Evolutionary conservation across 108 stramenopile species (phyloP).

Genomic region (Cylindrotheca closterium): DNA sequence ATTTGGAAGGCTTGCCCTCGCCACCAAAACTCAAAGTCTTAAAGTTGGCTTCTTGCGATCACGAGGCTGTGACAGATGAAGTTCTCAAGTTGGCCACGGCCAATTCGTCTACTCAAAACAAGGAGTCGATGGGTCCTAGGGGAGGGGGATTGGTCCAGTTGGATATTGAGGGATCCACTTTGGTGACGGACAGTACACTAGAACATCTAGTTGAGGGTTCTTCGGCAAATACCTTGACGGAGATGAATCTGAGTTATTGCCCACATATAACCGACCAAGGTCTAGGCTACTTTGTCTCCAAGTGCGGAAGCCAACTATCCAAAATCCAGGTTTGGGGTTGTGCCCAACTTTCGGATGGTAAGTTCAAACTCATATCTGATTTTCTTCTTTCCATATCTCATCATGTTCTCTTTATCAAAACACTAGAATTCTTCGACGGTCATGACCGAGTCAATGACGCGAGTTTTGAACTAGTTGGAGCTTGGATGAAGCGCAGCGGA

Average conservation of each 20-base stretch:
- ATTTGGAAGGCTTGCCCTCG: conserved; percentile 52
- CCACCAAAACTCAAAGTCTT: conserved; percentile 68
- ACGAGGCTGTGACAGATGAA: conserved; percentile 70
- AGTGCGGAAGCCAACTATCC: conserved; percentile 51
- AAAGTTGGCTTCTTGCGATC: conserved; percentile 51
- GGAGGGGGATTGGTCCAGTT: conserved; percentile 38
- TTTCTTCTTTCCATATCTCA: not conserved
- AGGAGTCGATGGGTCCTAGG: conserved; percentile 13
- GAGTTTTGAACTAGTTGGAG: conserved; percentile 66
- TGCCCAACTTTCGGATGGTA: conserved; percentile 51
- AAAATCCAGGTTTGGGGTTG: conserved; percentile 77
- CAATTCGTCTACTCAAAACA: conserved; percentile 27
- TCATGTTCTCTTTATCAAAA: not conserved
- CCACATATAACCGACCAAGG: conserved; percentile 65
- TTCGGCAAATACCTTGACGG: conserved; percentile 42
- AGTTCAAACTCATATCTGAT: not conserved
- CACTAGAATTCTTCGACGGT: conserved; percentile 80
- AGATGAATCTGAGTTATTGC: conserved; percentile 75
- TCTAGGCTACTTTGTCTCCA: conserved; percentile 74
- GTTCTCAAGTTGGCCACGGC: conserved; percentile 54
- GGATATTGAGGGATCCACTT: conserved; percentile 41
- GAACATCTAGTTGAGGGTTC: conserved; percentile 65
- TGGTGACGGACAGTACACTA: conserved; percentile 51
- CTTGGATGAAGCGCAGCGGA: conserved; percentile 85
- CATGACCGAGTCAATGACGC: conserved; percentile 67